These are phyloP conservation scores for Fusarium lateritium DNA, from an alignment of 2,329 filamentous ascomycete species.

Conservation along the genomic window DNA sequence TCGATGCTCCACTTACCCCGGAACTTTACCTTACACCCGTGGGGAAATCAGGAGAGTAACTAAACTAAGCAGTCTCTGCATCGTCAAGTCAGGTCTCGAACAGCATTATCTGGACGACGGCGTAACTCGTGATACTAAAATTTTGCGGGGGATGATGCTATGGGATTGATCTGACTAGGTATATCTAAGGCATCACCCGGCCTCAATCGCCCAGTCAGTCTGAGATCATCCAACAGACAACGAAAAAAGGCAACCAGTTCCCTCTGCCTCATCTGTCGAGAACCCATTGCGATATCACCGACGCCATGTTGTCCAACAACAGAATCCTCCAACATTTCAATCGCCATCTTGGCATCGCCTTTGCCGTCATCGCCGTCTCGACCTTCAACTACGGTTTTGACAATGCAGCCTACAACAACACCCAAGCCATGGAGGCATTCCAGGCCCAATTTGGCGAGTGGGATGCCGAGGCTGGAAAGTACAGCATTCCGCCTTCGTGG, in stretches of 20 bases:
- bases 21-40: constrained; percentile 4
- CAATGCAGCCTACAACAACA: constrained; percentile 54
- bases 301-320: constrained; percentile 19
- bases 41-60: constrained; percentile 16
- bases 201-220: background rate
- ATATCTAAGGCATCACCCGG: constrained; percentile 7
- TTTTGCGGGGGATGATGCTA: background rate
- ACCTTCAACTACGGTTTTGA: constrained; percentile 59
- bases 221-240: background rate
- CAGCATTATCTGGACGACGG: background rate
- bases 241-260: background rate
- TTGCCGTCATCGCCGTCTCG: constrained; percentile 53
- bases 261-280: too few species aligned
- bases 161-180: background rate
- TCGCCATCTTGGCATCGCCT: constrained; percentile 22
- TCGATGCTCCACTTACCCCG: constrained; percentile 14
- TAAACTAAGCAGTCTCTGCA: constrained; percentile 6
- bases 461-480: constrained; percentile 43
- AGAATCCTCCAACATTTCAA: constrained; percentile 43
- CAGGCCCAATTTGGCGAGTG: constrained; percentile 52
- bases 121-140: background rate
- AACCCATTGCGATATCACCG: background rate
- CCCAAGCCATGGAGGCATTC: constrained; percentile 56
- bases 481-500: constrained; percentile 50
- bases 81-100: background rate